Percentiles rank a stretch among this genome's conserved stretches.
These are phyloP conservation scores for Amoebophrya sp. DNA, from an alignment of 169 alveolate species.

Conservation along the genomic window DNA sequence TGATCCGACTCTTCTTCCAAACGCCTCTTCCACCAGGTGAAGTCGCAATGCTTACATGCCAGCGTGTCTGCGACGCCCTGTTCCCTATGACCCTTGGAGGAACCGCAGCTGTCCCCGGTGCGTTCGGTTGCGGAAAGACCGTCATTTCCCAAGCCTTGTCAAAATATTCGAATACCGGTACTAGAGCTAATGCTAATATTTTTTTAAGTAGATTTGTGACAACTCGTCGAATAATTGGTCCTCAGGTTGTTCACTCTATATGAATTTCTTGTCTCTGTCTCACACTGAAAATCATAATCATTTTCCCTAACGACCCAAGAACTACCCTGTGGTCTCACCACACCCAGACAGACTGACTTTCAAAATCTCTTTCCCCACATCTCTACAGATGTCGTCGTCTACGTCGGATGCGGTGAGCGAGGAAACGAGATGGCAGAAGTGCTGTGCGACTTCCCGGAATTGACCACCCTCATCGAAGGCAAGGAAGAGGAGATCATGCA, in stretches of 20 bases:
- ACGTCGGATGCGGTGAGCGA: slow-evolving; percentile 99
- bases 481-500: slow-evolving; percentile 92
- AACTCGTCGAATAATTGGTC: not conserved
- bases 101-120: slow-evolving; percentile 99
- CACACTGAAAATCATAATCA: no score
- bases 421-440: slow-evolving; percentile 99
- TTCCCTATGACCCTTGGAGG: slow-evolving; percentile 92
- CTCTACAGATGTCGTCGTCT: slow-evolving; percentile 45
- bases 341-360: no score
- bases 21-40: no score
- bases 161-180: slow-evolving; percentile 45
- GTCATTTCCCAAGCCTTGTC: slow-evolving; percentile 79
- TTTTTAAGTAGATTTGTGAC: not conserved
- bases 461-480: slow-evolving; percentile 76
- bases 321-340: no score
- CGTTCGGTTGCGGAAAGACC: slow-evolving; percentile 99
- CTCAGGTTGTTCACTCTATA: not conserved
- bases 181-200: slow-evolving; percentile 8
- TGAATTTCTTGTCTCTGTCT: not conserved
- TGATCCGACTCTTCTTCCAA: no score
- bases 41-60: slow-evolving; percentile 91
- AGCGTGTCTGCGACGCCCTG: slow-evolving; percentile 91
- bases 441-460: slow-evolving; percentile 96
- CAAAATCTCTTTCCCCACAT: no score
- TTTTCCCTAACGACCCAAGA: no score